phyloP scores from a whole-genome alignment of 139 green algal species.

The Astrephomene gubernaculifera region DNA sequence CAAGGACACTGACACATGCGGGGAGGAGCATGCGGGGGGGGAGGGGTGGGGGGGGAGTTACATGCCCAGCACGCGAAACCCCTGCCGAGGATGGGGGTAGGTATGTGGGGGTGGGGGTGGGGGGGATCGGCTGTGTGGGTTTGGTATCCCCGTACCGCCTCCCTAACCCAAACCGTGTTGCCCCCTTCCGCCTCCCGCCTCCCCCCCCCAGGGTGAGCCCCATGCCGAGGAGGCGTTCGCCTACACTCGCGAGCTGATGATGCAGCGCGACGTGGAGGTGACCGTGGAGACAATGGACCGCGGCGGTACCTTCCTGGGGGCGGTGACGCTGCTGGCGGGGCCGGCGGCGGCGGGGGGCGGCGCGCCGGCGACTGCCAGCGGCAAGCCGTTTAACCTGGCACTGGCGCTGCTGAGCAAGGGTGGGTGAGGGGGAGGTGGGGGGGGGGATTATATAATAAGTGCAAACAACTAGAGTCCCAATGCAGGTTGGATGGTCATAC shows the following conservation, averaged over 20 bases:
- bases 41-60: no score
- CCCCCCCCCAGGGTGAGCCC: conserved; percentile 74
- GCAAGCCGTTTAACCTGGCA: conserved; percentile 73
- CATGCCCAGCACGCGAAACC: no score
- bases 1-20: no score
- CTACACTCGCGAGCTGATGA: conserved; percentile 83
- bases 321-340: conserved; percentile 54
- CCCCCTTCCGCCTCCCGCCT: no score
- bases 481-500: no score
- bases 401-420: conserved; percentile 79
- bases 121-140: no score
- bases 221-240: conserved; percentile 86
- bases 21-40: no score
- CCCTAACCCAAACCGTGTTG: not conserved
- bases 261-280: conserved; percentile 82
- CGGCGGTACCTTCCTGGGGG: conserved; percentile 95
- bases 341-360: not conserved
- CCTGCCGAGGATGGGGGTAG: no score
- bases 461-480: no score
- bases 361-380: not conserved
- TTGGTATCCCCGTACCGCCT: no score
- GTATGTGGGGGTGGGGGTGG: no score
- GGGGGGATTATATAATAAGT: no score
- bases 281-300: conserved; percentile 85
- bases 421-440: not conserved